These are phyloP conservation scores for Aspergillus pseudoterreus DNA, from an alignment of 2,329 filamentous ascomycete species.

Conservation along the genomic window DNA sequence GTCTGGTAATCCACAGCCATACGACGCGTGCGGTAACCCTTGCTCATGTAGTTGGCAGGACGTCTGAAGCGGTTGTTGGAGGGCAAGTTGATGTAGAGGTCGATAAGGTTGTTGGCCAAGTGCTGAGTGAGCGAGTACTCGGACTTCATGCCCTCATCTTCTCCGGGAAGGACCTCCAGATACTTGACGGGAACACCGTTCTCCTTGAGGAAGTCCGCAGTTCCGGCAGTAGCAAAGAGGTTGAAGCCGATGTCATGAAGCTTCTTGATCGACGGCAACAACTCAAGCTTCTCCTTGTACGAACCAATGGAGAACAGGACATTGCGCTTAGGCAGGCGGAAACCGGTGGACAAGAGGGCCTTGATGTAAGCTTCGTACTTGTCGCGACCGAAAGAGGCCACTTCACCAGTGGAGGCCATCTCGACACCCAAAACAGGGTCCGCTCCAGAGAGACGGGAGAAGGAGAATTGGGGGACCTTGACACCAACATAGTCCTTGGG, in stretches of 20 bases:
- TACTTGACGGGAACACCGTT: constrained; percentile 91
- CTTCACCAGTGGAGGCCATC: constrained; percentile 98
- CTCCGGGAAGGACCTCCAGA: constrained; percentile 76
- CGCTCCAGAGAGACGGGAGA: constrained; percentile 92
- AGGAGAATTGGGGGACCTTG: constrained; percentile 98
- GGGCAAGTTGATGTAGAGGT: constrained; percentile 98
- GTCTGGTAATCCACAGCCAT: constrained; percentile 99
- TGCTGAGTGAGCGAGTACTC: constrained; percentile 98
- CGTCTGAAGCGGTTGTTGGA: constrained; percentile 96
- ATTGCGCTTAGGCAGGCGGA: constrained; percentile 93
- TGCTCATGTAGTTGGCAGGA: constrained; percentile 97
- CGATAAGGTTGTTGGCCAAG: constrained; percentile 94
- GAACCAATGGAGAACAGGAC: constrained; percentile 92
- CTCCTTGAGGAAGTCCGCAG: constrained; percentile 92
- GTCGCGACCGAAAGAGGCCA: constrained; percentile 90
- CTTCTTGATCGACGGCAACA: constrained; percentile 88
- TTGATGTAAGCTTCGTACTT: constrained; percentile 99
- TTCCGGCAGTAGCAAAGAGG: constrained; percentile 92
- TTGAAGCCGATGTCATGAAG: constrained; percentile 90
- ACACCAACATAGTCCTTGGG: constrained; percentile 84
- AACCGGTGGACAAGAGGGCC: constrained; percentile 90
- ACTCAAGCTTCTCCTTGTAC: constrained; percentile 97
- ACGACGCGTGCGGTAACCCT: constrained; percentile 90
- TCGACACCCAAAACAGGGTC: constrained; percentile 96
- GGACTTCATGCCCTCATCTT: constrained; percentile 80